These are phyloP conservation scores for Prunella vulgaris DNA, from an alignment of 257 asterid species.

Conservation along the genomic window DNA sequence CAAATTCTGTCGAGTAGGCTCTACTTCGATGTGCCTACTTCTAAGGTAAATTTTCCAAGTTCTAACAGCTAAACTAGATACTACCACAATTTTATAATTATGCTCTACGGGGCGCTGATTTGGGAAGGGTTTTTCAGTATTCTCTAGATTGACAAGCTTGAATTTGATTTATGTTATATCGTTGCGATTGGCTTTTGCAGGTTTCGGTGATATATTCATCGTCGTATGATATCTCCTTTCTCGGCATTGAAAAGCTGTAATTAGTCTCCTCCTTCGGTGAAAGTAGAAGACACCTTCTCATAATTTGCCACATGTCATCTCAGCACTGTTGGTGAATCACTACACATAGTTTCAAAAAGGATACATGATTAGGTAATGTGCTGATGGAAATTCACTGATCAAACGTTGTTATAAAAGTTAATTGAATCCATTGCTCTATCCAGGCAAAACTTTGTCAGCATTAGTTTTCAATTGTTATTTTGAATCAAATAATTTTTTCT, in stretches of 20 bases:
- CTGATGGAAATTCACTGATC: too few relatives aligned
- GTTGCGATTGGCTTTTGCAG: constrained; percentile 26
- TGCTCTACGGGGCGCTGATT: not conserved
- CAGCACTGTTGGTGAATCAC: too few relatives aligned
- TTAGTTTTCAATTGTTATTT: too few relatives aligned
- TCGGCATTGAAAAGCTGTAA: constrained; percentile 89
- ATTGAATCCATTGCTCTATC: too few relatives aligned
- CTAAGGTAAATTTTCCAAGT: constrained; percentile 40
- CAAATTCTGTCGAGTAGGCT: constrained; percentile 78
- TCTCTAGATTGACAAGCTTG: not conserved
- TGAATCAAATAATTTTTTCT: too few relatives aligned
- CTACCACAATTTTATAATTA: not conserved
- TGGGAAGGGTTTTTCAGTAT: not conserved
- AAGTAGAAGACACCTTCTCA: too few relatives aligned
- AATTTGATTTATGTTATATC: constrained; percentile 10
- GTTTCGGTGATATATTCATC: constrained; percentile 82
- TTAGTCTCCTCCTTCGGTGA: constrained; percentile 11
- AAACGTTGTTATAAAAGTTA: too few relatives aligned
- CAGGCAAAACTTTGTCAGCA: too few relatives aligned
- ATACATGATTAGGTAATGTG: too few relatives aligned
- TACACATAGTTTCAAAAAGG: too few relatives aligned
- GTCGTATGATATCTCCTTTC: constrained; percentile 71
- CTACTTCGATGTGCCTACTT: constrained; percentile 69
- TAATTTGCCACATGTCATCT: too few relatives aligned
- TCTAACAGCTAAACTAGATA: not conserved